These are phyloP conservation scores for Aspergillus unguis DNA, from an alignment of 2,329 filamentous ascomycete genomes.

Conservation along the genomic window DNA sequence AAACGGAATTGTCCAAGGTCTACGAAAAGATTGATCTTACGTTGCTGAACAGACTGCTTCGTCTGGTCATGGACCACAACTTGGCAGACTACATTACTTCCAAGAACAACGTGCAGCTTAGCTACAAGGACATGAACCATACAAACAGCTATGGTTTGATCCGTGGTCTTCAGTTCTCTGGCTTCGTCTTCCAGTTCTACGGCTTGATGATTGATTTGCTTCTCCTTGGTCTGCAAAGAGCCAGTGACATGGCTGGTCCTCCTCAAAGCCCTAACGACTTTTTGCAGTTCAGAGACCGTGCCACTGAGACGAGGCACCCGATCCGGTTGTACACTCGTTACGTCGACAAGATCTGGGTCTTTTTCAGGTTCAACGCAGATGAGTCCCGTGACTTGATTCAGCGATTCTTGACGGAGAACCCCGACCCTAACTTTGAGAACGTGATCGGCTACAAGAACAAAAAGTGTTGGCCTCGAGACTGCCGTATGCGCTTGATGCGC, in stretches of 20 bases:
- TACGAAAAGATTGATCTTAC: slow-evolving; percentile 99
- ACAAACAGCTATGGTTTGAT: slow-evolving; percentile 99
- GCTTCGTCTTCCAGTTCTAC: slow-evolving; percentile 98
- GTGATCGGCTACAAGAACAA: slow-evolving; percentile 99
- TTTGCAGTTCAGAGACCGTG: slow-evolving; percentile 89
- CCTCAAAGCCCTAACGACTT: slow-evolving; percentile 96
- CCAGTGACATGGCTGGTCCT: slow-evolving; percentile 95
- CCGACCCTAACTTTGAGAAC: slow-evolving; percentile 98
- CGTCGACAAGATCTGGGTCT: slow-evolving; percentile 98
- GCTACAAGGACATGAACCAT: slow-evolving; percentile 99
- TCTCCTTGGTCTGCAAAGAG: slow-evolving; percentile 85
- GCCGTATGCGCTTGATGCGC: slow-evolving; percentile 95
- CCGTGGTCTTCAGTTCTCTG: slow-evolving; percentile 93
- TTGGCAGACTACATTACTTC: slow-evolving; percentile 97
- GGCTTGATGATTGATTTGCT: slow-evolving; percentile 91
- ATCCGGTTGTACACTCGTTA: slow-evolving; percentile 98
- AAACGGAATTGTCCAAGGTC: slow-evolving; percentile 97
- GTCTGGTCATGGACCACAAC: slow-evolving; percentile 99
- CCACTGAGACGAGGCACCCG: slow-evolving; percentile 87
- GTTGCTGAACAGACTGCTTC: slow-evolving; percentile 83
- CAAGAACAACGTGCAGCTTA: slow-evolving; percentile 98
- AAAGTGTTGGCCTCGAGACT: slow-evolving; percentile 98
- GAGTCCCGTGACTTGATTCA: slow-evolving; percentile 96
- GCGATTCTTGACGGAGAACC: slow-evolving; percentile 94
- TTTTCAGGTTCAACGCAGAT: slow-evolving; percentile 88